Evolutionary conservation across 2,329 filamentous ascomycete species (phyloP).

Genomic region (Macrophomina pseudophaseolina): DNA sequence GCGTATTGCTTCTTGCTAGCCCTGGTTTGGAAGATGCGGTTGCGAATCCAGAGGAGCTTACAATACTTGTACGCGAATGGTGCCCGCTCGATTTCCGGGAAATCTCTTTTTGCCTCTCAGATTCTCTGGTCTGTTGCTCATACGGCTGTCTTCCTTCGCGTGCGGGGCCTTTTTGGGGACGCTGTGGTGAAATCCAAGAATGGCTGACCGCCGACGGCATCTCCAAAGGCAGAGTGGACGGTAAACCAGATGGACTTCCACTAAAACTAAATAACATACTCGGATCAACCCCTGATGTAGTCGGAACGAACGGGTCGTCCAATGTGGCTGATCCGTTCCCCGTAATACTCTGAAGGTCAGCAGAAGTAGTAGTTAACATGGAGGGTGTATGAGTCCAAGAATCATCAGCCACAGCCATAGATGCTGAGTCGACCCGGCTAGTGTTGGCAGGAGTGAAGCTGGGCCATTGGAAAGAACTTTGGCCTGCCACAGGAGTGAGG

Average conservation of each 20-base stretch:
- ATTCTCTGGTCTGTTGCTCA: conserved; percentile 44
- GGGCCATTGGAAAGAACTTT: neutral
- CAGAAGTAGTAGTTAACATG: conserved; percentile 19
- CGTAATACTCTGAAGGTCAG: conserved; percentile 17
- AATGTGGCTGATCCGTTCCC: neutral
- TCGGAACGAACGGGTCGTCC: conserved; percentile 37
- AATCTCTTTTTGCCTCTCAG: conserved; percentile 41
- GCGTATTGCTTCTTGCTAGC: conserved; percentile 54
- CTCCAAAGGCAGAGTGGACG: too few relatives aligned
- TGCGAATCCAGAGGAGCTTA: conserved; percentile 44
- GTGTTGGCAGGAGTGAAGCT: conserved; percentile 2
- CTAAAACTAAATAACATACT: conserved; percentile 53
- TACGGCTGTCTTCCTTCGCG: conserved; percentile 43
- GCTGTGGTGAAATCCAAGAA: conserved; percentile 27
- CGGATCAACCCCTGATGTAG: conserved; percentile 52
- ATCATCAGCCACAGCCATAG: conserved; percentile 14
- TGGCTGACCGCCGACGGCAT: neutral
- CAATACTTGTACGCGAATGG: conserved; percentile 48
- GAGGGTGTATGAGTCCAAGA: conserved; percentile 19
- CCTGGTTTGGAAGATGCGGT: conserved; percentile 37
- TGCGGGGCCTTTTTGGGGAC: conserved; percentile 31
- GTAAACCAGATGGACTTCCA: conserved; percentile 12
- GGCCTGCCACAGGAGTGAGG: neutral
- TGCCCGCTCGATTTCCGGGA: conserved; percentile 35
- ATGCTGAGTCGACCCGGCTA: conserved; percentile 13